Percentiles rank a stretch among this genome's conserved stretches.
Evolutionary conservation across 2,329 filamentous ascomycete genomes (phyloP).

Genomic region (Cladosporium sp.): DNA sequence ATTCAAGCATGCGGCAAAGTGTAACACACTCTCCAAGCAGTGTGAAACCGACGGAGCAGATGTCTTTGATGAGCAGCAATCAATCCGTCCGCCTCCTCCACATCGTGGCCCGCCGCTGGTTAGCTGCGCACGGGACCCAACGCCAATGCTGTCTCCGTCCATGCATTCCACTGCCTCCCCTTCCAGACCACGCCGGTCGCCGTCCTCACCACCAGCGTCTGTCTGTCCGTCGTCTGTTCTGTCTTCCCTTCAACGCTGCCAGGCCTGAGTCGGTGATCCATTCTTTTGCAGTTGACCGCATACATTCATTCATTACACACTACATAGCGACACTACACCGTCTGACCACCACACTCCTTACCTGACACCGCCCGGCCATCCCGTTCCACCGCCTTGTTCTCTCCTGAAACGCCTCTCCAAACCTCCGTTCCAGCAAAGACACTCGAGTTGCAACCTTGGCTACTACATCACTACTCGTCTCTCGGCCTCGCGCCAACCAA

Average conservation of each 20-base stretch:
- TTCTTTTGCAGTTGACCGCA: slow-evolving; percentile 16
- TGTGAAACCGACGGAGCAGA: too few species aligned
- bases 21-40: too few species aligned
- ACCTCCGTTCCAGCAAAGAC: slow-evolving; percentile 1
- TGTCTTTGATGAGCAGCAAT: background rate
- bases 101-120: background rate
- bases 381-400: background rate
- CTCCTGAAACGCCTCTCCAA: slow-evolving; percentile 9
- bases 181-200: slow-evolving; percentile 7
- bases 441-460: slow-evolving; percentile 6
- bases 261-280: slow-evolving; percentile 1
- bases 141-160: background rate
- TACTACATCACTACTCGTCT: background rate
- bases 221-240: background rate
- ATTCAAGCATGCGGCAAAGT: too few species aligned
- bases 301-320: slow-evolving; percentile 15
- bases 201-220: slow-evolving; percentile 2
- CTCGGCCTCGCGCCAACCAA: slow-evolving; percentile 6
- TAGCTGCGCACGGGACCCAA: background rate
- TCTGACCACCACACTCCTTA: slow-evolving; percentile 8
- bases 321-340: slow-evolving; percentile 8
- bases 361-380: too few species aligned
- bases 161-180: slow-evolving; percentile 11
- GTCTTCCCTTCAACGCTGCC: background rate
- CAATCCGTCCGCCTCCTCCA: background rate